phyloP scores from a whole-genome alignment of 108 stramenopile genomes.

The Conticribra weissflogii region DNA sequence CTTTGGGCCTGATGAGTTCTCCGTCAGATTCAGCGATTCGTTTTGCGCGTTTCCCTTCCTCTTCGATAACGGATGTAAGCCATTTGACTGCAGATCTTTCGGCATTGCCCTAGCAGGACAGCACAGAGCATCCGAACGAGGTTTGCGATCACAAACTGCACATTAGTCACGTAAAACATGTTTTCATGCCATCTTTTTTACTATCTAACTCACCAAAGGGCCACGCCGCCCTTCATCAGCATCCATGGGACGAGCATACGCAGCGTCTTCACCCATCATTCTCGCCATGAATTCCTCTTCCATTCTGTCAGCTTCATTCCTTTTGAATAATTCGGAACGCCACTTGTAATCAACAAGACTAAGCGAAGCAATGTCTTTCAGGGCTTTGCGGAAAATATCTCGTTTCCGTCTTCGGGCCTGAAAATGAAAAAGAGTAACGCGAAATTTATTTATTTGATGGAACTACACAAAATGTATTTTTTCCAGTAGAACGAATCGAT shows the following conservation, averaged over 20 bases:
- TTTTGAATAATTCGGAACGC: slow-evolving; percentile 75
- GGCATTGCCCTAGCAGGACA: slow-evolving; percentile 57
- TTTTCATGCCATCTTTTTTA: too few species aligned
- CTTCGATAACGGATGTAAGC: slow-evolving; percentile 78
- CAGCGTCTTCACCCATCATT: slow-evolving; percentile 82
- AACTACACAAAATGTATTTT: too few species aligned
- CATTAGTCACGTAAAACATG: too few species aligned
- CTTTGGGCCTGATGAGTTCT: slow-evolving; percentile 72
- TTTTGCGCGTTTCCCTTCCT: slow-evolving; percentile 80
- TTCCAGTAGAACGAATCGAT: background rate
- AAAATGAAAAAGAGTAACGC: background rate
- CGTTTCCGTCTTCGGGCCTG: slow-evolving; percentile 31
- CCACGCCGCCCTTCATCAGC: slow-evolving; percentile 70
- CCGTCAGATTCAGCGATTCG: slow-evolving; percentile 72
- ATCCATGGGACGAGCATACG: slow-evolving; percentile 88
- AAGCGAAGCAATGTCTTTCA: slow-evolving; percentile 66
- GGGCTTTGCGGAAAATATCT: slow-evolving; percentile 44
- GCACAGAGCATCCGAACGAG: too few species aligned
- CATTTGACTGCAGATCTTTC: slow-evolving; percentile 74
- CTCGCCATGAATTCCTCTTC: slow-evolving; percentile 74
- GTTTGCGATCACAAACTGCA: too few species aligned
- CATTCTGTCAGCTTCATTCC: slow-evolving; percentile 77
- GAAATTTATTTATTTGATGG: background rate
- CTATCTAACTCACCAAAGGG: slow-evolving; percentile 75
- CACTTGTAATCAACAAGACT: slow-evolving; percentile 81